These are phyloP conservation scores for Rosa chinensis DNA, from an alignment of 306 rosid species.

Conservation along the genomic window DNA sequence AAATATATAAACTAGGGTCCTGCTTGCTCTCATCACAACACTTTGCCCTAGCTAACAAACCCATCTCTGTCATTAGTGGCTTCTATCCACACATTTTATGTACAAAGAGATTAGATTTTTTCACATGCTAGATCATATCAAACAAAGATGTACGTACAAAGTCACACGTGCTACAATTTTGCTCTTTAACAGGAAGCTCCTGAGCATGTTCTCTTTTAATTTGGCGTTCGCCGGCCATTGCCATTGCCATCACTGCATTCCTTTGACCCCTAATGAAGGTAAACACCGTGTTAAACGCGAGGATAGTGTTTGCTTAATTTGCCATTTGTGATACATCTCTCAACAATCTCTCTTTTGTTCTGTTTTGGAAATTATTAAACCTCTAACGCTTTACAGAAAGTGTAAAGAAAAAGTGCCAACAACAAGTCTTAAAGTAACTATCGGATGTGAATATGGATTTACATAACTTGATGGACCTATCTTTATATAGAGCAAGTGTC, in stretches of 20 bases:
- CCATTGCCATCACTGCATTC: neutral
- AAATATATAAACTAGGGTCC: neutral
- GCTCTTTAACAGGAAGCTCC: neutral
- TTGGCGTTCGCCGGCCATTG: neutral
- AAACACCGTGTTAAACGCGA: slow-evolving; percentile 1
- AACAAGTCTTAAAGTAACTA: neutral
- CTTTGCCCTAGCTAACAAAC: neutral
- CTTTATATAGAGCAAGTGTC: neutral
- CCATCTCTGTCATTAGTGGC: neutral
- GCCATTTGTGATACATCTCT: neutral
- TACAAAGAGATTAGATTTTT: neutral
- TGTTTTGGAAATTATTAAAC: neutral
- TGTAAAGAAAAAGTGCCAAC: neutral
- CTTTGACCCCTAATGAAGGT: neutral
- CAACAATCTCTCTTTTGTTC: slow-evolving; percentile 12
- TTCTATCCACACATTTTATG: neutral
- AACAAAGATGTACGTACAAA: neutral
- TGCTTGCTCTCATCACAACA: neutral
- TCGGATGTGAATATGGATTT: neutral
- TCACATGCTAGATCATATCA: neutral
- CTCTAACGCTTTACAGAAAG: neutral
- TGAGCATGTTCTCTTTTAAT: neutral
- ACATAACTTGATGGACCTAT: neutral
- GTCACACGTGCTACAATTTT: neutral
- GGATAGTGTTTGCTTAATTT: neutral